Evolutionary conservation across 2,329 filamentous ascomycete genomes (phyloP).

Genomic region (Cladophialophora exuberans): DNA sequence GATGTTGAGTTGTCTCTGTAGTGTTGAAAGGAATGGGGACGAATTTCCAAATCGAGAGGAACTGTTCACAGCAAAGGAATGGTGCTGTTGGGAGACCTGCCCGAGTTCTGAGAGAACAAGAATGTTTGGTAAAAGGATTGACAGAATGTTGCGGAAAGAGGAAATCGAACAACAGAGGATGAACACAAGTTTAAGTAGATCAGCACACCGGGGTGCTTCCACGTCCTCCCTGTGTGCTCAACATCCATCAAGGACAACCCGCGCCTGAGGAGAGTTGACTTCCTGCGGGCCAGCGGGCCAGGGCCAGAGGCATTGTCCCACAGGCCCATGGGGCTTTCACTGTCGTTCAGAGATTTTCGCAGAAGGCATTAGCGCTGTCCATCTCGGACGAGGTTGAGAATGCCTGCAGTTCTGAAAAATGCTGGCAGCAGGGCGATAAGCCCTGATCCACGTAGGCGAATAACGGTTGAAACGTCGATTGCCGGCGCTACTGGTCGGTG

Average conservation of each 20-base stretch:
- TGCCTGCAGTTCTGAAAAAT: conserved; percentile 14
- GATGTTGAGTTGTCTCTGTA: conserved; percentile 22
- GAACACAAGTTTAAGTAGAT: conserved; percentile 29
- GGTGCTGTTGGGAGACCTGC: conserved; percentile 36
- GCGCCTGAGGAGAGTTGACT: conserved; percentile 13
- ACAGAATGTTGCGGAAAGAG: conserved; percentile 29
- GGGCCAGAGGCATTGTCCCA: conserved; percentile 21
- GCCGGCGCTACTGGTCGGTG: conserved; percentile 9
- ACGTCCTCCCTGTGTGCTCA: no score
- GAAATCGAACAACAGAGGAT: conserved; percentile 27
- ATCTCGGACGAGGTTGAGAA: conserved; percentile 20
- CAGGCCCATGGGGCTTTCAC: conserved; percentile 17
- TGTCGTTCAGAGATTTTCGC: conserved; percentile 31
- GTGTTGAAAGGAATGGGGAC: conserved; percentile 8
- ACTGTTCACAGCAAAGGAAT: conserved; percentile 35
- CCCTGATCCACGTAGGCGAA: conserved; percentile 11
- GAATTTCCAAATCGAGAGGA: conserved; percentile 27
- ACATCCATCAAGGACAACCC: conserved; percentile 16
- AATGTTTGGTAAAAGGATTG: conserved; percentile 26
- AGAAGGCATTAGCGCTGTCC: conserved; percentile 24
- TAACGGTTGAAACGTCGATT: conserved; percentile 27
- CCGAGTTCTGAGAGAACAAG: conserved; percentile 24
- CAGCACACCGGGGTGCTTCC: conserved; percentile 9
- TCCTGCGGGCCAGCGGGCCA: conserved; percentile 5
- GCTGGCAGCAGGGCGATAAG: conserved; percentile 12